phyloP scores from a whole-genome alignment of 129 eudicot species.

The Sambucus nigra region DNA sequence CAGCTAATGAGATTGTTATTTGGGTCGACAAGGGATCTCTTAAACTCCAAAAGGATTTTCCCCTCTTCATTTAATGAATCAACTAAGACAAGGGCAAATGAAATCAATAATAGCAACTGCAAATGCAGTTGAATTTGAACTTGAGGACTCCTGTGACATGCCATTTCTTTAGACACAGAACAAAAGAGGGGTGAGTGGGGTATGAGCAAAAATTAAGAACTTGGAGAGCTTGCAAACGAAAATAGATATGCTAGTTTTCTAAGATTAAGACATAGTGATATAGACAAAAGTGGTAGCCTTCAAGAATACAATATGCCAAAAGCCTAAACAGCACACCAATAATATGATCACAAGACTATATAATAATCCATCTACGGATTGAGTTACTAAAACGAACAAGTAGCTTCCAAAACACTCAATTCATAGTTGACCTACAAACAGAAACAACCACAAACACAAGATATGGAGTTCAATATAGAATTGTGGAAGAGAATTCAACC shows the following conservation, averaged over 20 bases:
- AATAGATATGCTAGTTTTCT: background rate
- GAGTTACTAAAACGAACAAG: background rate
- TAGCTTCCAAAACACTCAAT: background rate
- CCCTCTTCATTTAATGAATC: constrained; percentile 65
- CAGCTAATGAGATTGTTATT: constrained; percentile 46
- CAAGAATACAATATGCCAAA: constrained; percentile 15
- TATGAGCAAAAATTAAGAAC: constrained; percentile 16
- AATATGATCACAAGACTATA: background rate
- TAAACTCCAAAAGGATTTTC: constrained; percentile 61
- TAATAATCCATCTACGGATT: background rate
- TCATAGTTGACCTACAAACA: background rate
- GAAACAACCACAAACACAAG: background rate
- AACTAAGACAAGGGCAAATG: constrained; percentile 22
- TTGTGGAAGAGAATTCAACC: background rate
- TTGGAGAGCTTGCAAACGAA: background rate
- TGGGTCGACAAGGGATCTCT: constrained; percentile 41
- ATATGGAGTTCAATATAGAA: background rate
- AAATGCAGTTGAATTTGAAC: constrained; percentile 17
- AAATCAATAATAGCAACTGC: constrained; percentile 20
- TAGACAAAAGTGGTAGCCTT: constrained; percentile 22
- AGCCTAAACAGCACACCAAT: background rate
- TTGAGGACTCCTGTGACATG: constrained; percentile 9
- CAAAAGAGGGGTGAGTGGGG: too few species aligned
- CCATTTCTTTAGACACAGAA: constrained; percentile 28
- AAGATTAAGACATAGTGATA: constrained; percentile 13